phyloP scores from a whole-genome alignment of 257 asterid species.

The Apocynum venetum region DNA sequence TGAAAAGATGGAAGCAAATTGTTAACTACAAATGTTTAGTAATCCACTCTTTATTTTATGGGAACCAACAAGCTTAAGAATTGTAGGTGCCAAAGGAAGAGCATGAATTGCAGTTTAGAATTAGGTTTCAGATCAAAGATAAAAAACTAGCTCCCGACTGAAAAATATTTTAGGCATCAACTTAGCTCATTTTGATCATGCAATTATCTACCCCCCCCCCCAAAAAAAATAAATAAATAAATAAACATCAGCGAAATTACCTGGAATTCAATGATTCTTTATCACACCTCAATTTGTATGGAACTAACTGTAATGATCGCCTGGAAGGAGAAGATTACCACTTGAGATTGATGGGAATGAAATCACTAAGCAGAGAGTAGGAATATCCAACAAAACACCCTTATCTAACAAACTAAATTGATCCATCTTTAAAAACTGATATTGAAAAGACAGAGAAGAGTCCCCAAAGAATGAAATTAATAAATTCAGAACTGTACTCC shows the following conservation, averaged over 20 bases:
- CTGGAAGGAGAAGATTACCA: conserved; percentile 40
- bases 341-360: conserved; percentile 14
- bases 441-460: not conserved
- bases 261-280: conserved; percentile 45
- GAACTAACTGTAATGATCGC: conserved; percentile 56
- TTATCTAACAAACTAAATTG: not conserved
- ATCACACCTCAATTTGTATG: conserved; percentile 82
- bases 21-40: not conserved
- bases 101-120: not conserved
- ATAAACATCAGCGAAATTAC: conserved; percentile 22
- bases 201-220: not conserved
- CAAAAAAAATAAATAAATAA: not conserved
- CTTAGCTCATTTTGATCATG: not conserved
- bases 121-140: not conserved
- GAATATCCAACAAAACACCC: not conserved
- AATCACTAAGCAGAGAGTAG: conserved; percentile 7
- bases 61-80: not conserved
- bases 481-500: not conserved
- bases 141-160: not conserved
- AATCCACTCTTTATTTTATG: not conserved
- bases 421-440: not conserved
- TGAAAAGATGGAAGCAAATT: conserved; percentile 30
- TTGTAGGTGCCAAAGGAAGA: not conserved
- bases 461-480: not conserved
- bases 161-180: not conserved